Percentiles rank a stretch among this genome's conserved stretches.
Evolutionary conservation across 495 filamentous ascomycete species (phyloP).

Genomic region (Aspergillus taichungensis): DNA sequence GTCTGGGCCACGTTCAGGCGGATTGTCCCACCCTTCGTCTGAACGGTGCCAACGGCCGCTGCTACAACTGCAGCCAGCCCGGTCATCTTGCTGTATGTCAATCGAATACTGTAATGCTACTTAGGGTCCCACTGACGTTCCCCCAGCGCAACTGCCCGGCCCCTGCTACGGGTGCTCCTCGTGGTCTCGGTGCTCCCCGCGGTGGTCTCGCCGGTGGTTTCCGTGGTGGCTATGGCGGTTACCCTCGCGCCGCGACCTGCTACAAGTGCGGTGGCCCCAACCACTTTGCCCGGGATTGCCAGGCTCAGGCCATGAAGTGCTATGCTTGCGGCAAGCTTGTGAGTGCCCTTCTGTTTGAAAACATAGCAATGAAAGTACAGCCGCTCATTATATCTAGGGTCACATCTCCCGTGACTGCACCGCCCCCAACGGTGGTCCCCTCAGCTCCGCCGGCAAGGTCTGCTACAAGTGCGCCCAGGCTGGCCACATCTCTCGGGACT

Average conservation of each 20-base stretch:
- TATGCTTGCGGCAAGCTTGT: constrained; percentile 95
- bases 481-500: constrained; percentile 94
- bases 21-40: constrained; percentile 96
- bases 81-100: constrained; percentile 74
- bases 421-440: constrained; percentile 88
- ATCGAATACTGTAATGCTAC: neutral
- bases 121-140: neutral
- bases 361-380: too few relatives aligned
- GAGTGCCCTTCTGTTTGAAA: constrained; percentile 9
- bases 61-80: constrained; percentile 90
- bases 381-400: constrained; percentile 38
- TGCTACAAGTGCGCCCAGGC: constrained; percentile 96
- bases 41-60: constrained; percentile 76
- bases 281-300: constrained; percentile 97
- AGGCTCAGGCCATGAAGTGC: constrained; percentile 99
- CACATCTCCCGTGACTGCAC: constrained; percentile 98
- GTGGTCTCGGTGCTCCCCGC: constrained; percentile 56
- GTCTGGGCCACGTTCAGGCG: constrained; percentile 95
- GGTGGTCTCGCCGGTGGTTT: constrained; percentile 61
- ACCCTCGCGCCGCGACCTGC: constrained; percentile 81
- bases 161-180: constrained; percentile 49
- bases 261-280: constrained; percentile 99
- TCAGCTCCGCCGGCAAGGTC: constrained; percentile 93
- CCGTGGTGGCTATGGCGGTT: constrained; percentile 60
- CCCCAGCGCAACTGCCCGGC: constrained; percentile 77